phyloP scores from a whole-genome alignment of 164 flowering plant species.

The Piper betle region DNA sequence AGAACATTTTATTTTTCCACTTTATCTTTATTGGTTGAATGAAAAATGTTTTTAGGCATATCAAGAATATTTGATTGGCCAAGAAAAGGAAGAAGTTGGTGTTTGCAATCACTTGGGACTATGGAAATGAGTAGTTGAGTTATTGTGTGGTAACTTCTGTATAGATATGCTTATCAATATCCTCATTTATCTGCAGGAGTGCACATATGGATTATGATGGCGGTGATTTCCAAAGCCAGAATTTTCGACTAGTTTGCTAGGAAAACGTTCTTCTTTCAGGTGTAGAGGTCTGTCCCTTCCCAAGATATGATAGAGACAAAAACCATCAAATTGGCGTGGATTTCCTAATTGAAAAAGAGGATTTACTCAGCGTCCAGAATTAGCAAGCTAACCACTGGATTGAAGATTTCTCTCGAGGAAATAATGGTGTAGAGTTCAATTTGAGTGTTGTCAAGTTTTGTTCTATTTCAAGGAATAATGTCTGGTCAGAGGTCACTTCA shows the following conservation, averaged over 20 bases:
- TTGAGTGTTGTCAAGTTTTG: slow-evolving; percentile 64
- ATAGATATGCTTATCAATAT: background rate
- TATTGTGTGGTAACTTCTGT: background rate
- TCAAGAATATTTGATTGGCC: no score
- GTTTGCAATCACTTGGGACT: no score
- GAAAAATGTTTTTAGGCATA: no score
- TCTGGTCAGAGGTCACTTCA: slow-evolving; percentile 97
- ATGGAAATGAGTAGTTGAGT: no score
- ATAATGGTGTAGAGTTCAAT: slow-evolving; percentile 62
- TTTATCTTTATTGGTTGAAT: no score
- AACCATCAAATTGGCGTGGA: slow-evolving; percentile 59
- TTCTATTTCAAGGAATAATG: slow-evolving; percentile 76
- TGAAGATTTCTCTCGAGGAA: slow-evolving; percentile 62
- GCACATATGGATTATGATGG: slow-evolving; percentile 94
- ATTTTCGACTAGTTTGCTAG: slow-evolving; percentile 72
- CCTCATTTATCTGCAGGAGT: slow-evolving; percentile 31
- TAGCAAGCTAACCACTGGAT: slow-evolving; percentile 87
- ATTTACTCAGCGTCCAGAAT: slow-evolving; percentile 69
- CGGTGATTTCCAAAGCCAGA: slow-evolving; percentile 56
- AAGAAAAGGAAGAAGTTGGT: no score
- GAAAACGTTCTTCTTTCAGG: slow-evolving; percentile 41
- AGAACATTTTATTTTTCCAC: no score
- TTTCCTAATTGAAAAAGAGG: slow-evolving; percentile 65
- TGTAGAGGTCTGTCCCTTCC: slow-evolving; percentile 52
- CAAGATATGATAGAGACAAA: slow-evolving; percentile 63